Evolutionary conservation across 257 asterid genomes (phyloP), one percentile per base, ranked within the genome.

Genomic region (Petunia secreta): DNA sequence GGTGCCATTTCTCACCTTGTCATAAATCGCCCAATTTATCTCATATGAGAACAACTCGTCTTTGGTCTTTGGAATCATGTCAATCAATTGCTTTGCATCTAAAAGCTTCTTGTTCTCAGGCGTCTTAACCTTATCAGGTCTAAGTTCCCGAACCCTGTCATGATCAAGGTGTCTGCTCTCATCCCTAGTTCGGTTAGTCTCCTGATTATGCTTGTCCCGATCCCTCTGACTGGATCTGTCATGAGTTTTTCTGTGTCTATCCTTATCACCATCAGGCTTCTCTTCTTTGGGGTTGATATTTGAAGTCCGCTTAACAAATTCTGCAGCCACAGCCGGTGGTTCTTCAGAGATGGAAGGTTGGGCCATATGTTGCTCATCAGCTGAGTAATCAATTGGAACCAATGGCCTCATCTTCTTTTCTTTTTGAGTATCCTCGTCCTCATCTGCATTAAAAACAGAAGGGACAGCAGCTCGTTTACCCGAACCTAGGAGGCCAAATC

Each of bases 391-490:
- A 89, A 96, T 94, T 25, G 98, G 99, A 82, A 96, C 98, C 80
- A 96, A 89, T 80, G 98, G 98, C 82, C 97, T 91, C 99, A 96
- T 96, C 91, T 90, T 96, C 93, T 96, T 96, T 44, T 92, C 98
- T 91, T 94, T 96, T 83, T 82, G 97, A 63, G 91, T 87, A 41
- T 96, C 99, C 86, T 94, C 99, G 60, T 96, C 99, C 88, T 94
- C 99, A 57, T 95, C 99, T 80, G 87, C 97, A 5, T 89, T 81
- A 81, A 96, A 96, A 44, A 96, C 94, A 55, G 99, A 96, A 79
- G 97, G 98, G 57, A 94, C 98, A 8, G 98, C 83, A 79, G 98
- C 87, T 86, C 97, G 87, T 87, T 96, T 94, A 43, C 99, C 99
- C 9, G 90, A 90, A 57, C 94, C 96, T 46, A 88, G 83, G 84